Evolutionary conservation across 2,329 filamentous ascomycete genomes (phyloP), one percentile per base, ranked within the genome.

Genomic region (Colletotrichum karsti): DNA sequence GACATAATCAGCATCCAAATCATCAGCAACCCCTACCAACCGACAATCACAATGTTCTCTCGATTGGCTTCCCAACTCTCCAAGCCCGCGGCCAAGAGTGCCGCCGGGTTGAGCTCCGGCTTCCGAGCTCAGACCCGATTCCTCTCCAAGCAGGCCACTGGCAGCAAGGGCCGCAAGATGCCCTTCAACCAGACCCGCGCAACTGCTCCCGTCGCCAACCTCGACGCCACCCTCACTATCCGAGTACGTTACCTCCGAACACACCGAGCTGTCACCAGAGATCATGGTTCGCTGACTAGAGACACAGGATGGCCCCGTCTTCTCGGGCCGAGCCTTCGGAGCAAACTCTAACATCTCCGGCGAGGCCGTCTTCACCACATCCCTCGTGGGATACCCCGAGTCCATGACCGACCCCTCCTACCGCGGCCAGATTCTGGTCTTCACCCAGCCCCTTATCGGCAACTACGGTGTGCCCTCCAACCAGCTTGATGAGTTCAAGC

Each of bases 361-460:
- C 74, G 96, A 99, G 85, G 96, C 96, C 50, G 96, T 98, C 80
- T 99, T 99, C 87, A 98, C 96, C 70, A 98, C 96, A 69, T 98
- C 95, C 24, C 90, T 98, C 63, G 96, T 99, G 67, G 96, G 96
- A 76, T 99, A 99, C 81, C 96, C 96, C 73, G 96, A 99, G 86
- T 98, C 92, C 53, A 91, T 95, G 87, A 95, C 93, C 76, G 93
- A 95, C 76, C 93, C 93, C 59, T 95, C 93, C 20, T 95, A 95
- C 84, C 92, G 92, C 73, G 93, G 96, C 73, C 96, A 99, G 85
- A 98, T 99, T 74, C 87, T 99, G 74, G 95, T 98, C 82, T 98
- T 98, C 87, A 99, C 96, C 73, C 95, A 98, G 81, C 96, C 96
- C 37, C 85, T 99, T 74, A 98, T 99, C 77, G 96, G 96, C 78